Conservation (phyloP, 345 rosid genomes). For the Eucalyptus microcorys region DNA sequence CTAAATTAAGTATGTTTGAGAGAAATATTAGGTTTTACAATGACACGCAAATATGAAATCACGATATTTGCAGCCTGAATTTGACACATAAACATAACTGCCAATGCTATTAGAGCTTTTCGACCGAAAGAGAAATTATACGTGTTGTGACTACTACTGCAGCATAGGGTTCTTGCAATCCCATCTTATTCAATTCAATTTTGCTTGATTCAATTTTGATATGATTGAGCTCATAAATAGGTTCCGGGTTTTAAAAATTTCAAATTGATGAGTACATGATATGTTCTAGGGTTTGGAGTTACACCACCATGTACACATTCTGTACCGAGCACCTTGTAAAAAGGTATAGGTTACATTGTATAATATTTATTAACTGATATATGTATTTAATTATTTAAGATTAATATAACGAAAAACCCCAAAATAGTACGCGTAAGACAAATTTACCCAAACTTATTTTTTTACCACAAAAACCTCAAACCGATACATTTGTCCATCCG, state of each 20-base stretch:
- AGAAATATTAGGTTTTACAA: no score
- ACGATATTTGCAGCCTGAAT: not conserved
- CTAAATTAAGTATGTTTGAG: no score
- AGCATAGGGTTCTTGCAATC: not conserved
- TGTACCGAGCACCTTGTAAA: fast-evolving
- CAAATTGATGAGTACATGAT: not conserved
- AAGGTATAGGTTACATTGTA: not conserved
- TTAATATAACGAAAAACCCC: no score
- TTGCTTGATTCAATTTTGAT: not conserved
- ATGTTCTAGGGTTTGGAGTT: not conserved
- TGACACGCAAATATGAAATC: no score
- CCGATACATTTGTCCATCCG: fast-evolving
- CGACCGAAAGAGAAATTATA: not conserved
- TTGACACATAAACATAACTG: no score
- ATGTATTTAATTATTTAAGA: not conserved
- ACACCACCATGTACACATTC: not conserved
- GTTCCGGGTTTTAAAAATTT: no score
- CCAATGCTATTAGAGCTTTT: not conserved
- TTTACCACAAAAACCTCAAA: no score
- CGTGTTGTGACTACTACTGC: not conserved
- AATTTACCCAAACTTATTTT: no score
- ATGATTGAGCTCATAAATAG: not conserved
- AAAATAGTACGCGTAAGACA: fast-evolving
- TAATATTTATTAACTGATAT: not conserved
- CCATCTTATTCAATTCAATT: not conserved